Conservation (phyloP, 2,329 filamentous ascomycete species). For the Colletotrichum incanum region DNA sequence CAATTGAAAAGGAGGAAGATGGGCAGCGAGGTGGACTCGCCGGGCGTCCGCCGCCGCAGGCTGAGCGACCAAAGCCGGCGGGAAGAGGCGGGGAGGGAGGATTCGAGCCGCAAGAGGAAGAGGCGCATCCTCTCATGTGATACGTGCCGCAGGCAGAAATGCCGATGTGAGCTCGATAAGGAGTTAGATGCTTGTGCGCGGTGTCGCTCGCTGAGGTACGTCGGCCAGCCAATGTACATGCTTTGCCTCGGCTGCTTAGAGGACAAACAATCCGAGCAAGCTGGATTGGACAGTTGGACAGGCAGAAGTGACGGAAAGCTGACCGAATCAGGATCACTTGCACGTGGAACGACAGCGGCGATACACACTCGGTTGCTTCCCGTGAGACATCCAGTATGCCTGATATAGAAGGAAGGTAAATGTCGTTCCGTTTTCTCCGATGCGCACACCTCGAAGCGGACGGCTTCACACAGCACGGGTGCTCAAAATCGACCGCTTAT, state of each 20-base stretch:
- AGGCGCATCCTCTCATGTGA: conserved; percentile 42
- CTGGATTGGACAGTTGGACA: neutral
- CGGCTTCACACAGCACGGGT: neutral
- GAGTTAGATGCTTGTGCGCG: conserved; percentile 40
- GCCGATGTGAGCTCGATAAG: conserved; percentile 39
- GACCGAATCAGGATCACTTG: conserved; percentile 28
- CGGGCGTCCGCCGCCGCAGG: conserved; percentile 18
- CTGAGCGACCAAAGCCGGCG: conserved; percentile 35
- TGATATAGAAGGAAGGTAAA: conserved; percentile 33
- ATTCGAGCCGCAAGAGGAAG: conserved; percentile 38
- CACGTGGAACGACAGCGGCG: conserved; percentile 42
- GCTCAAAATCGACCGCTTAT: neutral
- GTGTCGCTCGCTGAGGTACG: conserved; percentile 40
- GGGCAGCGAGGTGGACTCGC: conserved; percentile 3
- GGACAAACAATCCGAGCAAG: neutral
- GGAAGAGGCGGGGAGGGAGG: conserved; percentile 21
- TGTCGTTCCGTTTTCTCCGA: neutral
- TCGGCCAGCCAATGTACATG: neutral
- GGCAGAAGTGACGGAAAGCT: neutral
- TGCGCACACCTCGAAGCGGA: neutral
- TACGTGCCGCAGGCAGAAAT: conserved; percentile 42
- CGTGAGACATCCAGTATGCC: conserved; percentile 25
- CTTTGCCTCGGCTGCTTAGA: neutral
- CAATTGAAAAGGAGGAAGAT: conserved; percentile 2
- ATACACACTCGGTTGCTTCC: conserved; percentile 35